These are phyloP conservation scores for Isoetes taiwanensis DNA, from an alignment of 75 land plant genomes.

Conservation along the genomic window DNA sequence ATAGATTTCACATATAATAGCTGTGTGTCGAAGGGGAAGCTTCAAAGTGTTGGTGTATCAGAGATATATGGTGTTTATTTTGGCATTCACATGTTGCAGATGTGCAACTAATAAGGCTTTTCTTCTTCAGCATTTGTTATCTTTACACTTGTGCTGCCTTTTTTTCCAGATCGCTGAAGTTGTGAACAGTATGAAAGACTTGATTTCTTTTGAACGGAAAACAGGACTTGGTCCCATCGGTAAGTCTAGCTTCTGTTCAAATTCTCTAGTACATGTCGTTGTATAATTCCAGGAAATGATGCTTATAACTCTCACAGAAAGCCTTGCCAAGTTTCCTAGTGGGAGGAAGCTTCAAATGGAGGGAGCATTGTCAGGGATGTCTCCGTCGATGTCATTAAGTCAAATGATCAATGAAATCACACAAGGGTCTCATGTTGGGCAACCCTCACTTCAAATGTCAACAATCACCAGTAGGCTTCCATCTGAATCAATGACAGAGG, in stretches of 20 bases:
- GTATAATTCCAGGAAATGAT: neutral
- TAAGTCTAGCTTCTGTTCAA: slow-evolving; percentile 3
- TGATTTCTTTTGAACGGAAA: slow-evolving; percentile 33
- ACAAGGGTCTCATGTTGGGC: slow-evolving; percentile 17
- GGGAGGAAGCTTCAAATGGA: slow-evolving; percentile 27
- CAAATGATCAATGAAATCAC: slow-evolving; percentile 22
- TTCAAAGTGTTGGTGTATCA: too few relatives aligned
- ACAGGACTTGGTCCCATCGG: slow-evolving; percentile 27
- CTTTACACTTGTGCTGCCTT: neutral
- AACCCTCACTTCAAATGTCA: slow-evolving; percentile 9
- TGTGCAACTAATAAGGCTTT: too few relatives aligned
- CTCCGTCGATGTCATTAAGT: slow-evolving; percentile 12
- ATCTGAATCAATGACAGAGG: slow-evolving; percentile 10
- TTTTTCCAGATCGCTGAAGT: slow-evolving; percentile 32
- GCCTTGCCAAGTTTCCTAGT: slow-evolving; percentile 27
- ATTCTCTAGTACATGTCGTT: neutral
- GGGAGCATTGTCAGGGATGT: slow-evolving; percentile 12
- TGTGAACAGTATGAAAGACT: slow-evolving; percentile 37
- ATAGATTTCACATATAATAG: too few relatives aligned
- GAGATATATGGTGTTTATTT: too few relatives aligned
- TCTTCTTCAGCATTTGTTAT: neutral
- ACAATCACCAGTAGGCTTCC: slow-evolving; percentile 8
- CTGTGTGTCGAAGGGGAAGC: too few relatives aligned
- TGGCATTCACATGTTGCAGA: too few relatives aligned
- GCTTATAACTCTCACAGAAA: slow-evolving; percentile 12